phyloP scores from a whole-genome alignment of 2,329 filamentous ascomycete species.

The Aspergillus carbonarius region DNA sequence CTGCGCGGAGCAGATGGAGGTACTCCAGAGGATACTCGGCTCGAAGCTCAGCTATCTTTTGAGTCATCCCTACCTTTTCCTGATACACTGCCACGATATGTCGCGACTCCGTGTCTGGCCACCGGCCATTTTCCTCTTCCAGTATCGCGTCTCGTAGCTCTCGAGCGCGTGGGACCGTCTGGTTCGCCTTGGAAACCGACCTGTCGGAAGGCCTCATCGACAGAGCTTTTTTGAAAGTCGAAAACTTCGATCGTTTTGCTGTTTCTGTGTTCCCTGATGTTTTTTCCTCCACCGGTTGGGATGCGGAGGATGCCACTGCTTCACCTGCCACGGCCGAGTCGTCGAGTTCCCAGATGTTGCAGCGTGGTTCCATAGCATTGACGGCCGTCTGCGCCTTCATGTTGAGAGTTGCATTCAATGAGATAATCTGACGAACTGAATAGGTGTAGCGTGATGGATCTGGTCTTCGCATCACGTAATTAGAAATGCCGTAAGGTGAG shows the following conservation, averaged over 20 bases:
- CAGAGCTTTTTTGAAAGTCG: not conserved
- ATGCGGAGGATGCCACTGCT: not conserved
- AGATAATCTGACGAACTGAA: not conserved
- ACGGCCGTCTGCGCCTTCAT: not conserved
- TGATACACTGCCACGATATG: conserved; percentile 2
- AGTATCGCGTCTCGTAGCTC: not conserved
- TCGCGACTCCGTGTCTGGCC: not conserved
- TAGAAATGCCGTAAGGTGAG: not conserved
- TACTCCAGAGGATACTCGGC: not conserved
- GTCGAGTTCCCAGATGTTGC: conserved; percentile 2
- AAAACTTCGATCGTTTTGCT: not conserved
- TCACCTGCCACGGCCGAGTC: not conserved
- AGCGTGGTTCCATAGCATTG: not conserved
- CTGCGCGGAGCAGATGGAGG: conserved; percentile 5
- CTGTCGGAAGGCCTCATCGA: not conserved
- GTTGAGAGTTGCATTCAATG: not conserved
- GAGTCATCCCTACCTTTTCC: not conserved
- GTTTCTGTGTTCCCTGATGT: not conserved
- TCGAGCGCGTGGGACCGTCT: not conserved
- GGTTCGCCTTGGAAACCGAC: not conserved
- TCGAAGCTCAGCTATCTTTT: not conserved
- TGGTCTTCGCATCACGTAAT: not conserved
- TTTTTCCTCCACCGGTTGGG: not conserved
- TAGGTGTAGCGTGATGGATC: not conserved
- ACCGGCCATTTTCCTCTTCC: not conserved